Evolutionary conservation across 805 yeast genomes (phyloP).

Genomic region (Yamadazyma endophytica): DNA sequence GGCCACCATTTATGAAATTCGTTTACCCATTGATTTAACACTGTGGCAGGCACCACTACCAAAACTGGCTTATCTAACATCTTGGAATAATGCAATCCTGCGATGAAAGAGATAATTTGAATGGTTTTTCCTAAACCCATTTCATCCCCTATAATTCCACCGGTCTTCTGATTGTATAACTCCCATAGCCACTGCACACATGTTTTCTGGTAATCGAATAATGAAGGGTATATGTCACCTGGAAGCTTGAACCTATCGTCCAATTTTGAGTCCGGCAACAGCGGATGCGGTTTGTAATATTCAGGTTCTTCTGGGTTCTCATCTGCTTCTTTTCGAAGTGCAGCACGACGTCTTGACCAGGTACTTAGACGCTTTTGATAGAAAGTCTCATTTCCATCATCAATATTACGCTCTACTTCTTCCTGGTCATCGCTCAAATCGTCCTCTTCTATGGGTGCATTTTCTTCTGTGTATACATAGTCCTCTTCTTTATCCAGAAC

Average conservation of each 20-base stretch:
- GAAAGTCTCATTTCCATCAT: constrained; percentile 75
- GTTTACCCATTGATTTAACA: constrained; percentile 93
- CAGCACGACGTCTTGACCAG: constrained; percentile 58
- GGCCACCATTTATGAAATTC: constrained; percentile 99
- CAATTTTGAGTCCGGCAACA: constrained; percentile 66
- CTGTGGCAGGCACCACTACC: constrained; percentile 95
- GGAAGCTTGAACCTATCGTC: constrained; percentile 73
- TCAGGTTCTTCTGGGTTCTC: constrained; percentile 38
- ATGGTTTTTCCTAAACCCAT: constrained; percentile 98
- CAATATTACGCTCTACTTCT: constrained; percentile 40
- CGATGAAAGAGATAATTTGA: constrained; percentile 85
- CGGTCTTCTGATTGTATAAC: constrained; percentile 79
- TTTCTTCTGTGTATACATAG: constrained; percentile 12
- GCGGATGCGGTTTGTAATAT: constrained; percentile 76
- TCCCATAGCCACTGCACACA: constrained; percentile 99
- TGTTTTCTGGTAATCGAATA: constrained; percentile 92
- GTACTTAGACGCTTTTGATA: constrained; percentile 56
- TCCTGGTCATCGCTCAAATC: constrained; percentile 18
- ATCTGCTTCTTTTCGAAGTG: constrained; percentile 23
- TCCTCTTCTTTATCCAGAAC: constrained; percentile 11
- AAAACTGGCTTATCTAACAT: constrained; percentile 71
- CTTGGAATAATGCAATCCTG: constrained; percentile 83
- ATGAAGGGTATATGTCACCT: constrained; percentile 81
- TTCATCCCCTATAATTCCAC: constrained; percentile 96
- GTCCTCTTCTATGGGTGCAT: constrained; percentile 6